Base-by-base conservation (phyloP, 495 filamentous ascomycete species). In the Beverwykella pulmonaria region DNA sequence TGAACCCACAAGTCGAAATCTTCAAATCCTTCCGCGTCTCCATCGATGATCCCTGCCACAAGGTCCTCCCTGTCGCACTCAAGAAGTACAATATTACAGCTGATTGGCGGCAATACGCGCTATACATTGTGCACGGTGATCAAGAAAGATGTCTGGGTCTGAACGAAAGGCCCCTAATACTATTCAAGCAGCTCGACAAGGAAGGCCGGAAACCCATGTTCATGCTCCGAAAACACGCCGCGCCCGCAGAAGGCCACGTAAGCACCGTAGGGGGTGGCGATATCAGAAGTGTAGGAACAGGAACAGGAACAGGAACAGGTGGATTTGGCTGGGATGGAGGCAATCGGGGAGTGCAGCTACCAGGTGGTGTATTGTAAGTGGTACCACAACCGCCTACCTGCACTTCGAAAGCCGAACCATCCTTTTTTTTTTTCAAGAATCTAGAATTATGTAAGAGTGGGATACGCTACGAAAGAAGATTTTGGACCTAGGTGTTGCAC, bases 141-240 rank as follows among this genome's bases (percentile, higher is more conserved):
- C 91, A 98, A 77, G 94, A 98, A 79, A 86, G 94, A 23, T 98
- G 94, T 76, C 79, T 98, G 20, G 92, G 88, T 0, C 77, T 96
- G 61, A 88, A 97, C 36, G 94, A 98, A 78, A 91, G 93, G 71
- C 94, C 94, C 23, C 82, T 98, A 46, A 92, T 96, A 61, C 80
- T 98, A 62, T 98, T 98, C 81, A 98, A 98, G 79, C 93, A 97
- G 71, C 80, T 98, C 48, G 92, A 97, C 75, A 91, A 90, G 71
- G 94, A 98, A 78, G 95, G 95, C 14, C 88, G 92, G 76, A 98
- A 98, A 74, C 94, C 94, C 32, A 98, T 98, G 94, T 98, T 98
- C 74, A 98, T 98, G 94, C 77, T 98, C 44, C 80, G 94, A 53
- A 91, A 90, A 76, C 83, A 82, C 67, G 81, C 81, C 1, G 75